Percentiles rank a stretch among this genome's conserved stretches.
phyloP scores from a whole-genome alignment of 805 yeast genomes.

The Candida verbasci region DNA sequence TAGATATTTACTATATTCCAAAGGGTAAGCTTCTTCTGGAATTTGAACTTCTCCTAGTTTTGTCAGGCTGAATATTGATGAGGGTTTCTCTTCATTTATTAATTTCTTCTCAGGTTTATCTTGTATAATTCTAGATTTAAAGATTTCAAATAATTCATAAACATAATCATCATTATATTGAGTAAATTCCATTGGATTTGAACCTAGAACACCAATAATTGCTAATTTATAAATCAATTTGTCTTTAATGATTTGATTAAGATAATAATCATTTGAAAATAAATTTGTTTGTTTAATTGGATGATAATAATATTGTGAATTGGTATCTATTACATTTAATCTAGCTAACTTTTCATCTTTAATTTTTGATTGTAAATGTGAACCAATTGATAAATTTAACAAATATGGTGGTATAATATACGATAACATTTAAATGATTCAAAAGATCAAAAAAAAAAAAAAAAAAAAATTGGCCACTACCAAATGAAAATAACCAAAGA shows the following conservation, averaged over 20 bases:
- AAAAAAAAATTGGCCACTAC: no score
- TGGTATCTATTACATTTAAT: constrained; percentile 22
- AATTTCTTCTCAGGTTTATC: constrained; percentile 6
- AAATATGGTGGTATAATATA: constrained; percentile 42
- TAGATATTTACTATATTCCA: constrained; percentile 18
- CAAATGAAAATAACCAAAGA: background rate
- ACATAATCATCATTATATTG: constrained; percentile 24
- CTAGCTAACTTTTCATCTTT: constrained; percentile 20
- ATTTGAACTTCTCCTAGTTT: constrained; percentile 17
- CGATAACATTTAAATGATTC: background rate
- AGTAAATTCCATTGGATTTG: constrained; percentile 21
- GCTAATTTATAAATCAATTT: constrained; percentile 32
- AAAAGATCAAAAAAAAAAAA: background rate
- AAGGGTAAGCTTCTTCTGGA: constrained; percentile 11
- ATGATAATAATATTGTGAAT: constrained; percentile 21
- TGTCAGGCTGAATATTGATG: constrained; percentile 4
- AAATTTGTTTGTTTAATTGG: constrained; percentile 1
- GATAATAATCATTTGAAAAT: constrained; percentile 24
- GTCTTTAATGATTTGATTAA: constrained; percentile 28
- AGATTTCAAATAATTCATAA: constrained; percentile 26
- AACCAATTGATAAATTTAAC: constrained; percentile 34
- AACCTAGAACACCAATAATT: constrained; percentile 33
- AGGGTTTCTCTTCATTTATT: constrained; percentile 1
- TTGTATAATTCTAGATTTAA: constrained; percentile 23
- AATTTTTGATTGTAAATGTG: constrained; percentile 23